Conservation (phyloP, 805 yeast genomes). For the Metschnikowia noctiluminum region DNA sequence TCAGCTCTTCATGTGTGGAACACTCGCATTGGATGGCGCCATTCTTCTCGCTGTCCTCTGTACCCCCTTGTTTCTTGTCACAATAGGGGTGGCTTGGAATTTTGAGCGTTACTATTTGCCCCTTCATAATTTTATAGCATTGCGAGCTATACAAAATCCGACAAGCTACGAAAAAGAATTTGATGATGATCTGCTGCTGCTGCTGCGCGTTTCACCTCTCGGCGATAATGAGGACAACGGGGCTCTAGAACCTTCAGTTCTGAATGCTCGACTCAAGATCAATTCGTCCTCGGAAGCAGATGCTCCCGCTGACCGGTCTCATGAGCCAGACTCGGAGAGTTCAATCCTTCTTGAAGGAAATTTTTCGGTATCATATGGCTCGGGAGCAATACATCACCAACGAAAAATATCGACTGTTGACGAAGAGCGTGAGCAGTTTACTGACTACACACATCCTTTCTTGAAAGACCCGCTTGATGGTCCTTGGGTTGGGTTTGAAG, state of each 20-base stretch:
- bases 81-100: slow-evolving; percentile 44
- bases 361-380: slow-evolving; percentile 11
- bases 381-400: slow-evolving; percentile 14
- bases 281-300: background rate
- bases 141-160: slow-evolving; percentile 52
- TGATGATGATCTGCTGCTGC: slow-evolving; percentile 30
- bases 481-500: slow-evolving; percentile 56
- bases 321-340: slow-evolving; percentile 5
- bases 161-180: slow-evolving; percentile 39
- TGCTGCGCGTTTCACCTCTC: slow-evolving; percentile 6
- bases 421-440: slow-evolving; percentile 51
- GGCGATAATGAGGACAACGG: slow-evolving; percentile 1
- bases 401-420: slow-evolving; percentile 51
- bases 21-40: slow-evolving; percentile 58
- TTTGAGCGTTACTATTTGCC: slow-evolving; percentile 56
- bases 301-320: background rate
- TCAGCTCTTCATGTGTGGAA: slow-evolving; percentile 63
- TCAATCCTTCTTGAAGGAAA: slow-evolving; percentile 18
- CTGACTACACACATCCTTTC: slow-evolving; percentile 49
- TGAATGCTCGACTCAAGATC: background rate
- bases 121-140: slow-evolving; percentile 51
- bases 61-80: slow-evolving; percentile 47
- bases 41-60: slow-evolving; percentile 46
- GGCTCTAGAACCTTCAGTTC: slow-evolving; percentile 5
- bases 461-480: slow-evolving; percentile 48